Evolutionary conservation across 768 basidiomycete genomes (phyloP).

Genomic region (Cystobasidium ongulense): DNA sequence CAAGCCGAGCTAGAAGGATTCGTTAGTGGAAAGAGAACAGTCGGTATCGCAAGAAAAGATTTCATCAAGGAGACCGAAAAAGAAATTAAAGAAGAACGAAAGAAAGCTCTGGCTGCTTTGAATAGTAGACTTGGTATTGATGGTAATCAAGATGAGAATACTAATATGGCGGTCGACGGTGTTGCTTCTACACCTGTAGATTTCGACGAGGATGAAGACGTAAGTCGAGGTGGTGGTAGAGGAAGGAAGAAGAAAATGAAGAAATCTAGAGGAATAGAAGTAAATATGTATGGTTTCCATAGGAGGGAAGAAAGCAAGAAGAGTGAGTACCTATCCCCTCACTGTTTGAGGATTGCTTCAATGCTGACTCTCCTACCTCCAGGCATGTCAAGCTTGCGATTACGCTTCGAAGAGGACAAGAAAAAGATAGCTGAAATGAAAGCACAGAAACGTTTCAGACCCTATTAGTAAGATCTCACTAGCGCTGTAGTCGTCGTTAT

Average conservation of each 20-base stretch:
- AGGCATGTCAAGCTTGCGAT: background rate
- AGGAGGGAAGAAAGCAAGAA: constrained; percentile 16
- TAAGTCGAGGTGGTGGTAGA: background rate
- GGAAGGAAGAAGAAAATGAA: constrained; percentile 31
- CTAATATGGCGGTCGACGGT: background rate
- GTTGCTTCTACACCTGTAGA: background rate
- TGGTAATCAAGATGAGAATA: background rate
- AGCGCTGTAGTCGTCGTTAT: no score
- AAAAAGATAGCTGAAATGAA: constrained; percentile 28
- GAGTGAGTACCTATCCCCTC: background rate
- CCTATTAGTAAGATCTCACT: constrained; percentile 4
- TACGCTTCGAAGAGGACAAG: constrained; percentile 27
- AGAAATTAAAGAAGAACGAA: background rate
- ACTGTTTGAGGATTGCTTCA: background rate
- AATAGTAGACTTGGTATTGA: constrained; percentile 14
- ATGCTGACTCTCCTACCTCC: background rate
- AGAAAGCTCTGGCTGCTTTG: background rate
- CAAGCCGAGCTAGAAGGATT: constrained; percentile 23
- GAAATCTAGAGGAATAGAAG: constrained; percentile 20
- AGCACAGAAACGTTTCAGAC: constrained; percentile 14
- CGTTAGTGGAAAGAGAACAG: constrained; percentile 21
- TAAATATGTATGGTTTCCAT: constrained; percentile 27
- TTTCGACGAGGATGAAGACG: constrained; percentile 16
- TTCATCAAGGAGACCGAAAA: constrained; percentile 13
- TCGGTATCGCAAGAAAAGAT: constrained; percentile 5